Base-by-base conservation (phyloP, 257 asterid genomes). In the Anisodus acutangulus region DNA sequence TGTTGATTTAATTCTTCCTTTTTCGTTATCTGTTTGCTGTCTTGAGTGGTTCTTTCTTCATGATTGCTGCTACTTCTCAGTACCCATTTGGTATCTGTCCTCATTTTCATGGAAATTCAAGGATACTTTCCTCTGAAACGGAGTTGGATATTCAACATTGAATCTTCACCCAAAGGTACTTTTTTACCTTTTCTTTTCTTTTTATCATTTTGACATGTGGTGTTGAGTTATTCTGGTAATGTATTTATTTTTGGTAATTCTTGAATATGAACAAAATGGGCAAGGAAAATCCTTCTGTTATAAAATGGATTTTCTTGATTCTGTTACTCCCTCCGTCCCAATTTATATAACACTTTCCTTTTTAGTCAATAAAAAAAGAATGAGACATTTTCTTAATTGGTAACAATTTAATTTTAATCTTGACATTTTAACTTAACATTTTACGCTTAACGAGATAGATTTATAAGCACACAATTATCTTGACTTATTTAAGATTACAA, bases 1-100 rank as follows among this genome's bases (percentile, higher is more conserved):
- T 8, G n/a, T 26, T 37, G 51, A 59, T 5, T n/a, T 63, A 22
- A 4, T 13, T 60, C 53, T 81, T 49, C 67, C 2, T 10, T 58
- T 16, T 58, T 58, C 22, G 54, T 22, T 0, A 22, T 22, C 26
- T 70, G 68, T 79, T 22, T 67, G 5, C 8, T 55, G n/a, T 67
- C 78, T 8, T 31, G 66, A 13, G 17, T 79, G 45, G 78, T 68
- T 62, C 31, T 59, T 64, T 81, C 82, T 80, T 83, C 47, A 95
- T 95, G 98, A 92, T 91, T 31, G 78, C 86, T 83, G 90, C 89
- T 83, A 80, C 49, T 74, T 84, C 84, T 85, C 90, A 66, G 74
- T 89, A 84, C 87, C 90, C 93, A 57, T 82, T 89, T 22, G 58
- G 89, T 62, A 64, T 90, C 83, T 84, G 43, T 58, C 87, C 91